Base-by-base conservation (phyloP, 495 filamentous ascomycete species). In the Aspergillus heteromorphus region DNA sequence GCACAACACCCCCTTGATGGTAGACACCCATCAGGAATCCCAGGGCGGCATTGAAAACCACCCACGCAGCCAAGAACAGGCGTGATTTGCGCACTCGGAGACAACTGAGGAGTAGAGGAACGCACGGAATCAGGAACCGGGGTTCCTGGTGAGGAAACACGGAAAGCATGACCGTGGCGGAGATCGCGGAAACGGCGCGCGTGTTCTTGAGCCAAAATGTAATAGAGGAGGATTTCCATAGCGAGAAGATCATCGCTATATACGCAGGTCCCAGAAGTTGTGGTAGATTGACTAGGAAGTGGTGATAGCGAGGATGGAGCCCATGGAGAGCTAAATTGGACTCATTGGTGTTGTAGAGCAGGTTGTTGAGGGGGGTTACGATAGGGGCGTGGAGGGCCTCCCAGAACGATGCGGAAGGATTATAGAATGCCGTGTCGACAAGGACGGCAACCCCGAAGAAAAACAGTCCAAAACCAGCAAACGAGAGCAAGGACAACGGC, bases 81-180 rank as follows among this genome's bases (percentile, higher is more conserved):
- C 76, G 73, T 6, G 79, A 82, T 51, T 72, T 80, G 6, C 87
- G 89, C 41, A 95, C 73, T 16, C 83, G 80, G 49, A 96, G 61
- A 34, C 88, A 93, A 21, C 89, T 88, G 11, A 98, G 79, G 19
- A 97, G 73, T n/a, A 98, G 80, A 0, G 93, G 95, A 9, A 97
- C 79, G 20, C 84, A 83, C 11, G 93, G 95, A 11, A 97, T 78
- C 10, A 98, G 75, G 72, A 98, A 98, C 43, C 95, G 85, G 14
- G 95, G 87, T 75, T 98, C 93, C 72, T 97, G 95, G 71, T 98
- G 93, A 25, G 87, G 86, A 56, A 96, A 89, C 29, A 88, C 67
- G 38, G 91, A 96, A 34, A 98, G 79, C 13, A 95, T 75, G 25
- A 81, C 70, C 25, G 89, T 84, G 17, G 90, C 93, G 3, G 87